phyloP scores from a whole-genome alignment of 2,329 filamentous ascomycete genomes.

The Ustulina deusta region DNA sequence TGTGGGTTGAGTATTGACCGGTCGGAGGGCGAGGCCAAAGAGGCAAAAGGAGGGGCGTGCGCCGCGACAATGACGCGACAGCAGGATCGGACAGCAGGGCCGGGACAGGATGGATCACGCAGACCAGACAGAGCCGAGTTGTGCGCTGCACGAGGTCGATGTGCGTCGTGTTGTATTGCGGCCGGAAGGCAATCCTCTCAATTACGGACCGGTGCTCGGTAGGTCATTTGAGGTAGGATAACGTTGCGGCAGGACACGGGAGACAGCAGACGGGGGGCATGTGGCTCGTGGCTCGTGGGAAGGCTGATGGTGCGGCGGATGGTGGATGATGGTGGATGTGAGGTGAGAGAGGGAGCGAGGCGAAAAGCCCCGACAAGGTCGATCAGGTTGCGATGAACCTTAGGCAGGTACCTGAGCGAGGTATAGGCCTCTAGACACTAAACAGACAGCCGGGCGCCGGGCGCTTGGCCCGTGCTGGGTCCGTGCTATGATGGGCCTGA shows the following conservation, averaged over 20 bases:
- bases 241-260: slow-evolving; percentile 19
- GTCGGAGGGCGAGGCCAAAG: slow-evolving; percentile 1
- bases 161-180: slow-evolving; percentile 5
- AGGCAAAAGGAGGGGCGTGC: slow-evolving; percentile 14
- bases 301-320: slow-evolving; percentile 34
- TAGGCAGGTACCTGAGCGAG: background rate
- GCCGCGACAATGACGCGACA: slow-evolving; percentile 29
- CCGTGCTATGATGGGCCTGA: slow-evolving; percentile 11
- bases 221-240: slow-evolving; percentile 22
- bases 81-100: background rate
- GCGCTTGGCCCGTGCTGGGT: slow-evolving; percentile 13
- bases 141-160: slow-evolving; percentile 28
- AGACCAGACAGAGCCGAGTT: slow-evolving; percentile 11
- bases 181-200: slow-evolving; percentile 27
- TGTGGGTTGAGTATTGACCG: background rate
- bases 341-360: slow-evolving; percentile 35
- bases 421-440: background rate
- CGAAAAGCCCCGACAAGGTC: slow-evolving; percentile 36
- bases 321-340: slow-evolving; percentile 16
- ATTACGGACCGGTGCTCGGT: slow-evolving; percentile 5
- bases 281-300: slow-evolving; percentile 37
- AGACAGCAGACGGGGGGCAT: slow-evolving; percentile 29
- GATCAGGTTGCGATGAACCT: slow-evolving; percentile 36
- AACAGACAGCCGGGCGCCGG: slow-evolving; percentile 12
- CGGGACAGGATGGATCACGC: slow-evolving; percentile 16